Conservation (phyloP, 768 basidiomycete species). For the Mycena floridula region DNA sequence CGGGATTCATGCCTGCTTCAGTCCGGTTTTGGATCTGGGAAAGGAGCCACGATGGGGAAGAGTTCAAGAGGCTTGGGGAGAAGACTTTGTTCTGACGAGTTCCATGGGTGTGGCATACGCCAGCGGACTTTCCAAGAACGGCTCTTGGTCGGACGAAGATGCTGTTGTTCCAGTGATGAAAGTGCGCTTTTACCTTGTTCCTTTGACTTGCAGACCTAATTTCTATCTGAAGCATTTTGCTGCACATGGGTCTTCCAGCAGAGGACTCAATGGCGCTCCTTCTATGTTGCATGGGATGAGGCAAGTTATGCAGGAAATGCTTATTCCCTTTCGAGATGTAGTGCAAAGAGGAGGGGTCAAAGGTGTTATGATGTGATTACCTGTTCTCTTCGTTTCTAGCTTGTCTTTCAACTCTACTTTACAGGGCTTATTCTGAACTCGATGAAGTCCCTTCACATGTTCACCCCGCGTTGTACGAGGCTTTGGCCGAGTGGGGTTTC, state of each 20-base stretch:
- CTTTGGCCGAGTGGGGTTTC: slow-evolving; percentile 19
- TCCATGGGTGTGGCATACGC: slow-evolving; percentile 19
- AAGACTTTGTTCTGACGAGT: slow-evolving; percentile 17
- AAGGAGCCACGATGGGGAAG: slow-evolving; percentile 20
- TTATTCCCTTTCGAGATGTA: slow-evolving; percentile 19
- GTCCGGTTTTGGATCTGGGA: slow-evolving; percentile 20
- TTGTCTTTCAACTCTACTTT: not conserved
- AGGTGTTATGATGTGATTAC: slow-evolving; percentile 19
- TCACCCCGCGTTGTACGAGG: slow-evolving; percentile 16
- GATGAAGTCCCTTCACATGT: slow-evolving; percentile 18
- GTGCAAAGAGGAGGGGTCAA: slow-evolving; percentile 15
- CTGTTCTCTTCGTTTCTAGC: not conserved
- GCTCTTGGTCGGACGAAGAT: slow-evolving; percentile 17
- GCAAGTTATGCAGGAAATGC: slow-evolving; percentile 18
- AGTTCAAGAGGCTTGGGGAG: slow-evolving; percentile 22
- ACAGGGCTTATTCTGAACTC: slow-evolving; percentile 20
- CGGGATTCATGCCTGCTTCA: slow-evolving; percentile 18
- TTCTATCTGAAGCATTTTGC: slow-evolving; percentile 17
- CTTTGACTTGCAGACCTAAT: too few species aligned
- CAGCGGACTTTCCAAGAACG: slow-evolving; percentile 18
- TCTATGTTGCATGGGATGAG: slow-evolving; percentile 15
- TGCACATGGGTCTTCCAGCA: slow-evolving; percentile 16
- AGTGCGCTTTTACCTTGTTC: slow-evolving; percentile 5
- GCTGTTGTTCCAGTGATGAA: slow-evolving; percentile 20
- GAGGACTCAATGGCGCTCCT: slow-evolving; percentile 19